Conservation (phyloP, 495 filamentous ascomycete genomes). For the Darksidea phi region DNA sequence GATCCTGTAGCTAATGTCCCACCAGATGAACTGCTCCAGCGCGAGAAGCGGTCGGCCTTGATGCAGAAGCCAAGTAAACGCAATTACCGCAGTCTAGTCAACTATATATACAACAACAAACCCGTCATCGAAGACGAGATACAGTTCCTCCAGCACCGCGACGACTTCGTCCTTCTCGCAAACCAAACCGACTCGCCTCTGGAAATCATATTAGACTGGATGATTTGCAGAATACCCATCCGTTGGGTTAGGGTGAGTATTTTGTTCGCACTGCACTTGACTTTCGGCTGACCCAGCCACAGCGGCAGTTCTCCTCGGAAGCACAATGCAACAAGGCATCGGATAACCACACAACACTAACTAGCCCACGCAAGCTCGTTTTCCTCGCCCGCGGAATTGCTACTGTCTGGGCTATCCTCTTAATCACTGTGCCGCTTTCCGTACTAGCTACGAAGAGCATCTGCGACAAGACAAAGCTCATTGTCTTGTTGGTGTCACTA, state of each 20-base stretch:
- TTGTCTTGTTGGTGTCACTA: background rate
- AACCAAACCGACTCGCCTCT: slow-evolving; percentile 5
- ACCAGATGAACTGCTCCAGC: slow-evolving; percentile 14
- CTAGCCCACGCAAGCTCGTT: background rate
- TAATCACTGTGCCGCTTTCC: background rate
- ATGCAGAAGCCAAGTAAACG: slow-evolving; percentile 13
- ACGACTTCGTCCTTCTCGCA: slow-evolving; percentile 17
- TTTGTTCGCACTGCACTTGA: background rate
- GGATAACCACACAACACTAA: background rate
- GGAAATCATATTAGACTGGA: background rate
- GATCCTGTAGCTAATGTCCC: too few species aligned
- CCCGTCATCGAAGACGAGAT: slow-evolving; percentile 12
- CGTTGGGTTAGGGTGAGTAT: background rate
- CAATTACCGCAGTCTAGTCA: slow-evolving; percentile 16
- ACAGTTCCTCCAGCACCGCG: slow-evolving; percentile 8
- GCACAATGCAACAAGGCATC: background rate
- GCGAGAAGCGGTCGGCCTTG: slow-evolving; percentile 1
- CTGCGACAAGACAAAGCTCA: background rate
- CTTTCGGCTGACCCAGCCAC: background rate
- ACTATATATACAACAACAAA: slow-evolving; percentile 17
- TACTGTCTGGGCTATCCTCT: background rate
- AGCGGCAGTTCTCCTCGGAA: slow-evolving; percentile 3
- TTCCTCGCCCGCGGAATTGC: background rate
- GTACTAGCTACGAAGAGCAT: background rate
- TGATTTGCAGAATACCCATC: background rate